Conservation (phyloP, 1,139 yeast genomes). For the Magnusiomyces sp. region DNA sequence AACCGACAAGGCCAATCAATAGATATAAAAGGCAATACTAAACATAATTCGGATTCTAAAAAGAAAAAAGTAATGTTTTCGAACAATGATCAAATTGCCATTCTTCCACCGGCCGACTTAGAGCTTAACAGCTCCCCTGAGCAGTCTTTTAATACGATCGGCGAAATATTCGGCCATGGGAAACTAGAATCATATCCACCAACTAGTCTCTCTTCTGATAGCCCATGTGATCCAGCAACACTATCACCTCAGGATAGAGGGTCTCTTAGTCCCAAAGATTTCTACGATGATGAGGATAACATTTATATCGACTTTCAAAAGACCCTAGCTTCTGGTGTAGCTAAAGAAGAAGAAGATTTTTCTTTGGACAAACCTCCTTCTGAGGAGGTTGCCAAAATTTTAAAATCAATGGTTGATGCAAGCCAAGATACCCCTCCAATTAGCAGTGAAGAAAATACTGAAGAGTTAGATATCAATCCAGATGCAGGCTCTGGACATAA, state of each 20-base stretch:
- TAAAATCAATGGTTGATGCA: neutral
- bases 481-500: too few species aligned
- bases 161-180: conserved; percentile 4
- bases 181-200: neutral
- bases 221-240: neutral
- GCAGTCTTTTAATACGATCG: neutral
- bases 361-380: neutral
- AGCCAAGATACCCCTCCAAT: neutral
- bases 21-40: neutral
- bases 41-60: neutral
- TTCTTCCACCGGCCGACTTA: conserved; percentile 7
- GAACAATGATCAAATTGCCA: conserved; percentile 11
- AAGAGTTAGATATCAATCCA: neutral
- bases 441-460: neutral
- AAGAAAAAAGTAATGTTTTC: conserved; percentile 15
- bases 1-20: neutral
- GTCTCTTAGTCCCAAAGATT: neutral
- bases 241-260: conserved; percentile 1
- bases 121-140: neutral
- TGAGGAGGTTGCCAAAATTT: neutral
- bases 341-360: neutral
- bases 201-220: neutral
- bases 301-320: neutral
- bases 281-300: conserved; percentile 2
- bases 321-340: too few species aligned